phyloP scores from a whole-genome alignment of 2,329 filamentous ascomycete genomes.

The Xylariales sp. region DNA sequence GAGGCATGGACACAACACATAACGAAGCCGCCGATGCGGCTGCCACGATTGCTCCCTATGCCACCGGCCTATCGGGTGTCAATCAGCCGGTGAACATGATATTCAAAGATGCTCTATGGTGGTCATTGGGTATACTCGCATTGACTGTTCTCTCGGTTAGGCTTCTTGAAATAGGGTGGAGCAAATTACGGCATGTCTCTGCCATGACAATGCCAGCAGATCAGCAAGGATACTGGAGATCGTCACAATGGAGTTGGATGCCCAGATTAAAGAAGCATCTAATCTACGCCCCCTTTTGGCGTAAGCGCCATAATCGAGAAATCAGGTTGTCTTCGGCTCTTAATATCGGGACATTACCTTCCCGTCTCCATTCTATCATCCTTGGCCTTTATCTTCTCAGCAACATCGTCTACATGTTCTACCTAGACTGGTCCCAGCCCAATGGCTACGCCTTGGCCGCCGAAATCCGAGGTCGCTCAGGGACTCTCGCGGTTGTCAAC shows the following conservation, averaged over 20 bases:
- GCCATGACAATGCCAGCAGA: conserved; percentile 65
- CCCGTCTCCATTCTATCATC: conserved; percentile 70
- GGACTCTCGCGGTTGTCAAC: conserved; percentile 86
- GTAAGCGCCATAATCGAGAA: conserved; percentile 75
- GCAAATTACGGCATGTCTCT: conserved; percentile 68
- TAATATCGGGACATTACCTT: conserved; percentile 71
- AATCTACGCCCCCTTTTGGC: conserved; percentile 71
- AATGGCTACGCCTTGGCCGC: conserved; percentile 76
- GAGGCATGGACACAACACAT: conserved; percentile 41
- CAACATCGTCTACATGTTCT: conserved; percentile 72
- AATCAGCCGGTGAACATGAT: conserved; percentile 68
- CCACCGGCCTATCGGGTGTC: conserved; percentile 68
- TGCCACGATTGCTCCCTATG: conserved; percentile 66
- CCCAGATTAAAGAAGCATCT: conserved; percentile 71
- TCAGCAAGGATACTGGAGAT: conserved; percentile 70
- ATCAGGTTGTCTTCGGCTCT: conserved; percentile 69
- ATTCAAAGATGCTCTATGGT: conserved; percentile 70
- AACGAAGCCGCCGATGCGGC: conserved; percentile 42
- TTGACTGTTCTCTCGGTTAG: conserved; percentile 65
- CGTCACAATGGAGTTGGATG: conserved; percentile 69
- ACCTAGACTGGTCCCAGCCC: conserved; percentile 67
- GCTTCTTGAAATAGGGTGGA: conserved; percentile 64
- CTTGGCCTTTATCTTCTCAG: conserved; percentile 67
- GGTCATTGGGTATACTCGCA: conserved; percentile 67
- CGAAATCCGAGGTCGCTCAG: conserved; percentile 86